Conservation (phyloP, 495 filamentous ascomycete species). For the Eremomyces bilateralis region DNA sequence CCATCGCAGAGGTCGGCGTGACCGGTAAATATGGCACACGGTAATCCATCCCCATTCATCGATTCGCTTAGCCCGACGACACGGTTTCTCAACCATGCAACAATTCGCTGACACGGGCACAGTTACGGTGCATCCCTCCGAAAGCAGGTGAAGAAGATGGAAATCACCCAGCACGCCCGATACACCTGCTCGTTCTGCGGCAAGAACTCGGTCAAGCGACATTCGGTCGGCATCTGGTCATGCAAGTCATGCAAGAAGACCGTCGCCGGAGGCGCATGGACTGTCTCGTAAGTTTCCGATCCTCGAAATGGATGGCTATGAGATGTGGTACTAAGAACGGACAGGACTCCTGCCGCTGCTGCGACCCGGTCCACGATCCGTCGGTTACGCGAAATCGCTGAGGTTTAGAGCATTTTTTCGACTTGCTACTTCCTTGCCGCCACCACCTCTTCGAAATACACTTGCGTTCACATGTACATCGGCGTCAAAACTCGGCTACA, state of each 20-base stretch:
- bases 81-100: too few species aligned
- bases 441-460: too few species aligned
- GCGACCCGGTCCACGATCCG: constrained; percentile 94
- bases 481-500: too few species aligned
- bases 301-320: constrained; percentile 1
- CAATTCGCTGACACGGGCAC: too few species aligned
- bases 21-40: constrained; percentile 38
- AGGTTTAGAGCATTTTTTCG: constrained; percentile 44
- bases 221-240: constrained; percentile 88
- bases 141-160: constrained; percentile 99
- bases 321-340: constrained; percentile 3
- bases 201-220: constrained; percentile 80
- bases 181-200: constrained; percentile 93
- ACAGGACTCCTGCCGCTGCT: constrained; percentile 82
- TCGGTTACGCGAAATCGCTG: constrained; percentile 90
- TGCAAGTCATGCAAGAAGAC: constrained; percentile 61
- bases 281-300: constrained; percentile 60
- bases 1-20: constrained; percentile 53
- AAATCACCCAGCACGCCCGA: constrained; percentile 87
- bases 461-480: too few species aligned
- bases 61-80: constrained; percentile 1
- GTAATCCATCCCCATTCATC: not conserved
- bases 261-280: constrained; percentile 90
- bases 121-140: constrained; percentile 98
- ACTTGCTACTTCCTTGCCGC: too few species aligned